Conservation (phyloP, 164 flowering plant species). For the Nymphaea colorata region DNA sequence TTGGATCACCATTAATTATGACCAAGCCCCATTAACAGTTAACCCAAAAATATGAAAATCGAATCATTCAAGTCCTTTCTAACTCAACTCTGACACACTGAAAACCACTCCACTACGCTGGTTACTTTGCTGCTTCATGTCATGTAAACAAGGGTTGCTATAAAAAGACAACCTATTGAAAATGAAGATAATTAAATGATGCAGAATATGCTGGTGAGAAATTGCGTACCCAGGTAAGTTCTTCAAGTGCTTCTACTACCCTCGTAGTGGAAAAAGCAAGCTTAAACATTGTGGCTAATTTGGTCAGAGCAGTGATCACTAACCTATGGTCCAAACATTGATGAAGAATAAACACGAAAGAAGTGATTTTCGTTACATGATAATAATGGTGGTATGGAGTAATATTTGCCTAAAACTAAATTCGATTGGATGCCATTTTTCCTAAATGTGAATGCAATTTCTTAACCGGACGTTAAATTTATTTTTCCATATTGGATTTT, state of each 20-base stretch:
- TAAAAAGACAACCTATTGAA: neutral
- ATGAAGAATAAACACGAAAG: too few relatives aligned
- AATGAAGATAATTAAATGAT: neutral
- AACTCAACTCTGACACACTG: too few relatives aligned
- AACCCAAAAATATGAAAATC: neutral
- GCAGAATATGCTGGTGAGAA: neutral
- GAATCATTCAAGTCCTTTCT: neutral
- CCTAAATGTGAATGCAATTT: too few relatives aligned
- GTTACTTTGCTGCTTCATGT: neutral
- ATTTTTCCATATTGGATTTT: too few relatives aligned
- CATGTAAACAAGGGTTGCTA: neutral
- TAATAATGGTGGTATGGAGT: too few relatives aligned
- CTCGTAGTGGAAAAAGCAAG: constrained; percentile 17
- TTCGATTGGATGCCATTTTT: too few relatives aligned
- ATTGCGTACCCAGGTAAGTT: constrained; percentile 54
- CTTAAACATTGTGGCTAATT: neutral
- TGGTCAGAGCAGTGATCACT: neutral
- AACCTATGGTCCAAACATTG: too few relatives aligned
- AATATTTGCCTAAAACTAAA: too few relatives aligned
- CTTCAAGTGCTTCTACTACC: constrained; percentile 66
- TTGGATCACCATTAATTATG: too few relatives aligned
- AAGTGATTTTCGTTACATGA: too few relatives aligned
- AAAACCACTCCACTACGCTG: too few relatives aligned
- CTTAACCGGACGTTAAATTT: too few relatives aligned
- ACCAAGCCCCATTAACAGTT: neutral